Evolutionary conservation across 306 rosid species (phyloP), one percentile per base, ranked within the genome.

Genomic region (Abrus precatorius): DNA sequence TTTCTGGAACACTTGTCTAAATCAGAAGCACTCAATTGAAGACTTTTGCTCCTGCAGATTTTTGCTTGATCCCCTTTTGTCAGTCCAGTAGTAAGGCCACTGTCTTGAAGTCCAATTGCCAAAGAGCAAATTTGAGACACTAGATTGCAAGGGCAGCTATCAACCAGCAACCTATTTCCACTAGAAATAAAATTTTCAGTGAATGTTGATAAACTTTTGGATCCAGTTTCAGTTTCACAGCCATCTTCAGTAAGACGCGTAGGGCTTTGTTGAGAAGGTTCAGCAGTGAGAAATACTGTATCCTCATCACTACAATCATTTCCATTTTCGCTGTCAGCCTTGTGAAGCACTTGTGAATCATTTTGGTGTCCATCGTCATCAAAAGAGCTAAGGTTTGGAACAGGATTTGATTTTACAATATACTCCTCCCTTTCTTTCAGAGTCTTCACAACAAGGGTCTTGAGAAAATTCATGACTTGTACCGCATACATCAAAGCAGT

Each of bases 401-500:
- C 48, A 20, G 93, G 92, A 78, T 86, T 84, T 1, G 90, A 80
- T 62, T 93, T 94, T 61, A 83, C 79, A 50, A 89, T 66, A 14
- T 90, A 92, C 73, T 92, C 99, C 73, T 90, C 95, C 81, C 99
- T 84, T 74, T 92, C 93, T 84, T 79, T 88, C 5, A 92, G 84
- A 67, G 97, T 89, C 93, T 81, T 90, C 49, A 75, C 86, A 2
- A 95, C 89, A 65, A 95, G 98, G 56, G 93, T 95, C 84, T 90
- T 95, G 83, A 95, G 98, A 65, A 95, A 92, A 84, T 95, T 95
- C 99, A 95, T 95, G 86, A 95, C 99, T 83, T 92, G 97, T 62
- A 95, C 98, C 0, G 98, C 99, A 81, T 93, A 89, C 98, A 93
- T 93, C 91, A 95, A 83, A 61, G 99, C 99, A 52, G 97, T 95